A percentile compares a stretch with the other conserved stretches of the same genome.
phyloP scores from a whole-genome alignment of 805 yeast genomes.

The Wickerhamomyces chaumierensis region DNA sequence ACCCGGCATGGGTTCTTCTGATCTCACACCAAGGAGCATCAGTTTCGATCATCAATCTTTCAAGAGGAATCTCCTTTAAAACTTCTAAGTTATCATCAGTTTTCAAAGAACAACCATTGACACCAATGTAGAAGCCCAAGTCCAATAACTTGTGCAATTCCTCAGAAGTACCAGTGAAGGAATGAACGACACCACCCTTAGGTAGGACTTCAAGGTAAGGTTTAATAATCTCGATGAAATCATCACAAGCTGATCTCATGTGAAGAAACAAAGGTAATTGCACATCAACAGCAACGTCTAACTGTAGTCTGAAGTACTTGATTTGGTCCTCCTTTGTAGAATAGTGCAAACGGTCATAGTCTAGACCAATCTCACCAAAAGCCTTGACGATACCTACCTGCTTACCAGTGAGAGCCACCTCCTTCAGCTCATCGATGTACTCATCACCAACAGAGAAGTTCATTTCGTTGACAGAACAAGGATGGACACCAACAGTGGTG shows the following conservation, averaged over 20 bases:
- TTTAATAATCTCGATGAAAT: slow-evolving; percentile 51
- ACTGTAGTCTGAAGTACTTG: slow-evolving; percentile 59
- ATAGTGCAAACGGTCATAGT: slow-evolving; percentile 79
- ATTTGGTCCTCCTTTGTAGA: slow-evolving; percentile 60
- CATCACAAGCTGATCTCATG: slow-evolving; percentile 78
- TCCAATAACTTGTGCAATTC: slow-evolving; percentile 51
- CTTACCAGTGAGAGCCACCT: slow-evolving; percentile 36
- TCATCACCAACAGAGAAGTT: slow-evolving; percentile 16
- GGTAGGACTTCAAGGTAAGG: slow-evolving; percentile 35
- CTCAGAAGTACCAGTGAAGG: slow-evolving; percentile 73
- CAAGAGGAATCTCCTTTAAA: slow-evolving; percentile 56
- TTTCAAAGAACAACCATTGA: slow-evolving; percentile 89
- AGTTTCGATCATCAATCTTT: slow-evolving; percentile 72
- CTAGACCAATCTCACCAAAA: slow-evolving; percentile 93
- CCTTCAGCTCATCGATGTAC: slow-evolving; percentile 38
- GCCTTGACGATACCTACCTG: slow-evolving; percentile 52
- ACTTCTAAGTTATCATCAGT: slow-evolving; percentile 63
- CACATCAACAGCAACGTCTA: slow-evolving; percentile 49
- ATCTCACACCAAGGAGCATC: slow-evolving; percentile 99
- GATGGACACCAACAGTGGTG: slow-evolving; percentile 91
- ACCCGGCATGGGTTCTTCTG: slow-evolving; percentile 70
- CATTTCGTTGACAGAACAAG: slow-evolving; percentile 68
- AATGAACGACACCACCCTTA: slow-evolving; percentile 75
- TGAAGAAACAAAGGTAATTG: slow-evolving; percentile 78
- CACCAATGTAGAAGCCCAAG: slow-evolving; percentile 60